A percentile compares a stretch with the other conserved stretches of the same genome.
Evolutionary conservation across 2,329 filamentous ascomycete genomes (phyloP).

Genomic region (Colletotrichum sp.): DNA sequence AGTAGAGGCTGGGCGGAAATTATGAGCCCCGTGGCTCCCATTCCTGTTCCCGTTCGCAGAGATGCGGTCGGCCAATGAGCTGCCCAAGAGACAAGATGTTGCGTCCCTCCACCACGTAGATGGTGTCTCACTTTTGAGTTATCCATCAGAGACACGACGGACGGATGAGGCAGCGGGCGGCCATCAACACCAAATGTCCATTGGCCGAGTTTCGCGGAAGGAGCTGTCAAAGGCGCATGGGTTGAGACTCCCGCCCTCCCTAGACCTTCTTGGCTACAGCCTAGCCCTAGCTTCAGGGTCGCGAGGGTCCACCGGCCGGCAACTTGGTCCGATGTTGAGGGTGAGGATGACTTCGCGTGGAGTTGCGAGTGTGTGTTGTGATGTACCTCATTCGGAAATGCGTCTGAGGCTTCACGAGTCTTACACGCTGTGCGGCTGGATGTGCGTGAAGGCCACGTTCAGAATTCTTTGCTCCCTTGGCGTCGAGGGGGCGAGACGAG

Average conservation of each 20-base stretch:
- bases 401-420: not conserved
- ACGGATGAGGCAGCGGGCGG: not conserved
- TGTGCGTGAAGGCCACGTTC: not conserved
- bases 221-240: conserved; percentile 8
- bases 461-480: not conserved
- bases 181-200: not conserved
- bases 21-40: not conserved
- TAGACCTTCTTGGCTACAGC: conserved; percentile 2
- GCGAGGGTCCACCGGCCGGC: not conserved
- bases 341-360: not conserved
- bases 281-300: conserved; percentile 2
- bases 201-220: not conserved
- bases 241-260: conserved; percentile 11
- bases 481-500: not conserved
- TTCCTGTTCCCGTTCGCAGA: conserved; percentile 15
- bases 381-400: not conserved
- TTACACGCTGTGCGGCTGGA: not conserved
- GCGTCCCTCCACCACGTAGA: not conserved
- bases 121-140: conserved; percentile 10
- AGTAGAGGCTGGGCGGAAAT: not conserved
- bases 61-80: conserved; percentile 1
- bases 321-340: not conserved
- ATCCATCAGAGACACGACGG: not conserved
- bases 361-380: not conserved
- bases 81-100: not conserved